These are phyloP conservation scores for Saccharum spontaneum DNA, from an alignment of 176 grass and related monocot species.

Conservation along the genomic window DNA sequence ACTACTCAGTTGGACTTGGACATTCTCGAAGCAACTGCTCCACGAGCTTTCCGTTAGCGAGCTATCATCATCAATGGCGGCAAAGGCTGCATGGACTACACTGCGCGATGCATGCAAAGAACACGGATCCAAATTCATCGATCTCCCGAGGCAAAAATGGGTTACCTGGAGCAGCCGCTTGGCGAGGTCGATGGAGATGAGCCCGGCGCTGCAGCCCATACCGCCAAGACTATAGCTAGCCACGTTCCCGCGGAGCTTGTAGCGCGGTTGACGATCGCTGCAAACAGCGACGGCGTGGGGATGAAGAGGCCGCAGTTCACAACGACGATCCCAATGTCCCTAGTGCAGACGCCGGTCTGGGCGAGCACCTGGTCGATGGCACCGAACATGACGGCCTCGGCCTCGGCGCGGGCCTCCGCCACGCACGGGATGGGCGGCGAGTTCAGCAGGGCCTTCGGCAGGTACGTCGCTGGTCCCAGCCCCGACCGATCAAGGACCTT, in stretches of 20 bases:
- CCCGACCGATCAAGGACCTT: constrained; percentile 81
- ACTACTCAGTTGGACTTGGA: no score
- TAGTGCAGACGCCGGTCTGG: constrained; percentile 52
- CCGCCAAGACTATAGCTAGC: constrained; percentile 82
- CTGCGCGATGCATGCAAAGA: no score
- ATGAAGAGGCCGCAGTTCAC: constrained; percentile 91
- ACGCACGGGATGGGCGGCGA: constrained; percentile 79
- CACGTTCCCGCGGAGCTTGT: constrained; percentile 78
- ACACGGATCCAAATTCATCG: no score
- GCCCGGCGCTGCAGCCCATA: constrained; percentile 85
- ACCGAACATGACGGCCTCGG: constrained; percentile 86
- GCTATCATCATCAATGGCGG: no score
- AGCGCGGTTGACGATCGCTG: constrained; percentile 80
- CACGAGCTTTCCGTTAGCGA: no score
- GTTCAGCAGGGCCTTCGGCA: constrained; percentile 64
- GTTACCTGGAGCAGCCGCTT: constrained; percentile 82
- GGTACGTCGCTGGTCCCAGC: constrained; percentile 63
- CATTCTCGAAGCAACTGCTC: no score
- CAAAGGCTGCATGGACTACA: no score
- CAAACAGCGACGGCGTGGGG: constrained; percentile 81
- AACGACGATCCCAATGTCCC: constrained; percentile 68
- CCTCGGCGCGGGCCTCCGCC: constrained; percentile 87
- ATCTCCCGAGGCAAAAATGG: no score
- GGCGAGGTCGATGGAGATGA: constrained; percentile 95
- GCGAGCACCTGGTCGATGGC: constrained; percentile 65